phyloP scores from a whole-genome alignment of 345 rosid genomes.

The Eucalyptus sp. region DNA sequence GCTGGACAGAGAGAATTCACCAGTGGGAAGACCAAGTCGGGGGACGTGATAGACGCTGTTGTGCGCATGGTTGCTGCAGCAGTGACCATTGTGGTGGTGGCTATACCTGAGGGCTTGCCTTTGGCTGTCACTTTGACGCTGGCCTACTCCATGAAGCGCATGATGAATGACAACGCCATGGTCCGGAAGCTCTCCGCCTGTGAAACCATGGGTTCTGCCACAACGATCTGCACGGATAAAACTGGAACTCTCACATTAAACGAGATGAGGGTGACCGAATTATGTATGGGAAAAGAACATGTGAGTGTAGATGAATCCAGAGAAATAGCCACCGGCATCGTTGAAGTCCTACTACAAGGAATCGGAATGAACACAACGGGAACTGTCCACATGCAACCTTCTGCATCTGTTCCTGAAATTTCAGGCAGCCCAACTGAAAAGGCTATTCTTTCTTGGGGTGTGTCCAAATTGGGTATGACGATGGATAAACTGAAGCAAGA shows the following conservation, averaged over 20 bases:
- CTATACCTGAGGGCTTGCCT: slow-evolving; percentile 77
- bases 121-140: slow-evolving; percentile 72
- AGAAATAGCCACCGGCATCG: background rate
- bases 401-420: slow-evolving; percentile 26
- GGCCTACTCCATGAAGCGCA: slow-evolving; percentile 72
- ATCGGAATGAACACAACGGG: slow-evolving; percentile 63
- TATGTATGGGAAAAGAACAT: slow-evolving; percentile 46
- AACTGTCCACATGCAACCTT: slow-evolving; percentile 15
- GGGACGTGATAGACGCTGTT: slow-evolving; percentile 42
- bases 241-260: slow-evolving; percentile 74
- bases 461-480: slow-evolving; percentile 16
- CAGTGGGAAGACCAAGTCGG: slow-evolving; percentile 30
- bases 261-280: slow-evolving; percentile 53
- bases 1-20: slow-evolving; percentile 29
- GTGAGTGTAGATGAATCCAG: background rate
- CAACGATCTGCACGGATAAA: slow-evolving; percentile 64
- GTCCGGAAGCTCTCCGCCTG: slow-evolving; percentile 73
- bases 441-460: slow-evolving; percentile 72
- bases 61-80: slow-evolving; percentile 60
- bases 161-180: slow-evolving; percentile 82
- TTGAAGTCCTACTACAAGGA: slow-evolving; percentile 45
- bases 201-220: slow-evolving; percentile 89
- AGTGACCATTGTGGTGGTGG: slow-evolving; percentile 70
- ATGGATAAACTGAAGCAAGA: slow-evolving; percentile 21
- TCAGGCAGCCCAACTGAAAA: slow-evolving; percentile 68